Base-by-base conservation (phyloP, 2,329 filamentous ascomycete species). In the Alternaria ethzedia region DNA sequence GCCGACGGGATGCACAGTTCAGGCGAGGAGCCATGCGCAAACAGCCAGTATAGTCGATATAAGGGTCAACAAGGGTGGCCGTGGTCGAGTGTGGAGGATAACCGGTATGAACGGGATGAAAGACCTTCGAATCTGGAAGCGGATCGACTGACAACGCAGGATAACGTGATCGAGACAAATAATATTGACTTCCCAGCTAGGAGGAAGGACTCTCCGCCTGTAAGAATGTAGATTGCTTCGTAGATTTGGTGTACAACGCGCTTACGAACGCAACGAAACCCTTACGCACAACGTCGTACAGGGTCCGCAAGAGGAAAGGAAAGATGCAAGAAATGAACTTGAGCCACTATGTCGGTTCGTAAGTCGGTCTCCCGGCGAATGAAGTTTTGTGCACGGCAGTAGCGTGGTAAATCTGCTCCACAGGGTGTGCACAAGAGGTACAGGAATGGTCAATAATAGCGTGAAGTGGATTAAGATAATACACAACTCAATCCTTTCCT, bases 261-360 rank as follows among this genome's bases (percentile, higher is more conserved):
- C 54, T 54, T 45, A 44, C 36, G 44, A 49, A 46, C 30, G 44
- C 44, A 47, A 63, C 56, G 54, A 52, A 51, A 55, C 20, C n/a
- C n/a, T 49, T 49, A 26, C 46, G 44, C 12, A 59, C 30, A 17
- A 63, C 56, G 49, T 59, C 20, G 50, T 32, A 51, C 56, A 50
- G 30, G 21, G 25, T 23, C 23, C 41, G 12, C 25, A 54, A 32
- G 32, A 7, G 21, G 30, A 54, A 28, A 54, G 21, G 20, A 43
- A 50, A 44, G n/a, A 30, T n/a, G 12, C 30, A 30, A 49, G 13
- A 46, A 50, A 45, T 21, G 26, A 50, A 23, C 23, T 26, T 44
- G 30, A 49, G 30, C 50, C 50, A 36, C 26, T 26, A 43, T 25
- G 9, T 26, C 20, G 45, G 44, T 28, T 59, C n/a, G 44, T 54